phyloP scores from a whole-genome alignment of 1,139 yeast species.

The Hyphopichia pseudoburtonii region DNA sequence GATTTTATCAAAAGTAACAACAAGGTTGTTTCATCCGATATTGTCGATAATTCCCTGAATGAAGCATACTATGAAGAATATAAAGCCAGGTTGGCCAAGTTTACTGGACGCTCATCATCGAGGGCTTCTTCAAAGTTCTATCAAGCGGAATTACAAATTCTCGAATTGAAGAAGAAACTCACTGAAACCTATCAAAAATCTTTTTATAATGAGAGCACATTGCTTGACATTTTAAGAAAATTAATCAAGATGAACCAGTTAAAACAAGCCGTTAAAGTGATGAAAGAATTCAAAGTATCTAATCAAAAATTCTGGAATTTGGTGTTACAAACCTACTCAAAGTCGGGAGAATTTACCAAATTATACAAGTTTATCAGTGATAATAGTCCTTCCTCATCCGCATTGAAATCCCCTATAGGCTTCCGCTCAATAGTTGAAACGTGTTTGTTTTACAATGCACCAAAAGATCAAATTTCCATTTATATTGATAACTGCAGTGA shows the following conservation, averaged over 20 bases:
- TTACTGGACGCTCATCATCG: conserved; percentile 21
- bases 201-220: conserved; percentile 52
- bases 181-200: conserved; percentile 54
- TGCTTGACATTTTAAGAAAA: conserved; percentile 54
- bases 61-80: conserved; percentile 24
- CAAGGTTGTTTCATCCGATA: not conserved
- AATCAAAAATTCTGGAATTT: conserved; percentile 66
- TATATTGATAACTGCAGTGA: conserved; percentile 36
- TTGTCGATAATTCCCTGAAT: not conserved
- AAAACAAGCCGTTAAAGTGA: conserved; percentile 54
- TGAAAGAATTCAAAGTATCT: conserved; percentile 61
- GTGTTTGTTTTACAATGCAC: conserved; percentile 51
- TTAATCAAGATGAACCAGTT: conserved; percentile 60
- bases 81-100: conserved; percentile 23
- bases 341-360: conserved; percentile 60
- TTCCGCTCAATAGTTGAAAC: conserved; percentile 62
- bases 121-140: conserved; percentile 28
- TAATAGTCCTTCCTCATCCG: conserved; percentile 16
- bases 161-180: conserved; percentile 52
- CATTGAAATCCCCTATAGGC: conserved; percentile 71
- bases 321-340: conserved; percentile 54
- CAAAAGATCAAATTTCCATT: conserved; percentile 33
- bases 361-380: conserved; percentile 48
- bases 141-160: conserved; percentile 51
- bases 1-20: conserved; percentile 8